Conservation (phyloP, 805 yeast genomes). For the Metschnikowia borealis region DNA sequence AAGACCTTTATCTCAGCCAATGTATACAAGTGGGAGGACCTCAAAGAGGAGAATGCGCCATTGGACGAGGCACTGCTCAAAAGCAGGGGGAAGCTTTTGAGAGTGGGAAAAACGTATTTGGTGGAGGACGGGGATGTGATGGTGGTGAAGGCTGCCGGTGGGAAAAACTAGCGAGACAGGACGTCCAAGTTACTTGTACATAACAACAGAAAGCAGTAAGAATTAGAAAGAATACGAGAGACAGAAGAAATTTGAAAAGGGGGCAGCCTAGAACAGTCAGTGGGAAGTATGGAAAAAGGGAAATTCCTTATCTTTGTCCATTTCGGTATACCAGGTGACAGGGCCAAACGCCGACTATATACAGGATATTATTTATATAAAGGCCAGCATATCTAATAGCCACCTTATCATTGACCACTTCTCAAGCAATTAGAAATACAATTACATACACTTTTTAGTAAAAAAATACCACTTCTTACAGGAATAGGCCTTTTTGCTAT, state of each 20-base stretch:
- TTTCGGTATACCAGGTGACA: no score
- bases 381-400: no score
- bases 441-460: no score
- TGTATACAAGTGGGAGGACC: slow-evolving; percentile 80
- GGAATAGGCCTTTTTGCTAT: no score
- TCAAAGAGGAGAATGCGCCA: slow-evolving; percentile 35
- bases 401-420: no score
- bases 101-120: slow-evolving; percentile 72
- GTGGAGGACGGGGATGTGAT: slow-evolving; percentile 85
- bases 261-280: no score
- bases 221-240: not conserved
- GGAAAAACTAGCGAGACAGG: not conserved
- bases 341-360: no score
- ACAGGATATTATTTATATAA: no score
- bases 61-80: slow-evolving; percentile 51
- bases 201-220: not conserved
- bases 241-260: not conserved
- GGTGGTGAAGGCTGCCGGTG: slow-evolving; percentile 45
- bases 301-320: no score
- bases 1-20: slow-evolving; percentile 93
- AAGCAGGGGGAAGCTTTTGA: slow-evolving; percentile 54
- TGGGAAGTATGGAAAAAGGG: no score
- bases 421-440: no score
- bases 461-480: no score
- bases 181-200: not conserved